These are phyloP conservation scores for Arthrobotrys pseudoclavata DNA, from an alignment of 2,329 filamentous ascomycete genomes.

Conservation along the genomic window DNA sequence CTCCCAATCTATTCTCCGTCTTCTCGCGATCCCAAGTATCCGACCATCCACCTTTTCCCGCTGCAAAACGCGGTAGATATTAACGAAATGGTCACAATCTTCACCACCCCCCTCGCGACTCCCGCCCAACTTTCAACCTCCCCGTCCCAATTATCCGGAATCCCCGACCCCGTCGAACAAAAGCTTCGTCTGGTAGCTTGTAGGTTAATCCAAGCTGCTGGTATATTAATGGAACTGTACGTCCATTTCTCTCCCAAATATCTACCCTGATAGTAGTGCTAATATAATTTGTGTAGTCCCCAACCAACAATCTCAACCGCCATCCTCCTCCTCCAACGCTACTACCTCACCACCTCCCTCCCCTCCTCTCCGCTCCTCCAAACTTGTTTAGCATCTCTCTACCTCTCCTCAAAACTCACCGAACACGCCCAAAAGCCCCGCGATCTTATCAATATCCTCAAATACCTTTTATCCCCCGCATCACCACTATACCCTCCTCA, in stretches of 20 bases:
- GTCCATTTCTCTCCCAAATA: slow-evolving; percentile 72
- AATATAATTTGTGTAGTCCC: no score
- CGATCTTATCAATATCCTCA: slow-evolving; percentile 86
- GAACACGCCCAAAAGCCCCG: slow-evolving; percentile 81
- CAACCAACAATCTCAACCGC: slow-evolving; percentile 62
- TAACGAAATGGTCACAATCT: slow-evolving; percentile 65
- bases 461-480: slow-evolving; percentile 78
- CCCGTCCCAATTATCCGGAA: slow-evolving; percentile 71
- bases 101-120: slow-evolving; percentile 80
- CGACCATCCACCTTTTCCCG: no score
- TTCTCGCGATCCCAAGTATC: not conserved
- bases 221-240: slow-evolving; percentile 83
- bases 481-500: slow-evolving; percentile 69
- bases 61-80: no score
- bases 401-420: slow-evolving; percentile 82
- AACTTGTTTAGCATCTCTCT: slow-evolving; percentile 83
- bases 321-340: slow-evolving; percentile 60
- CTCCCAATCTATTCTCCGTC: no score
- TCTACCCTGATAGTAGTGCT: not conserved
- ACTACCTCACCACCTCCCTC: slow-evolving; percentile 60
- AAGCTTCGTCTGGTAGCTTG: slow-evolving; percentile 79
- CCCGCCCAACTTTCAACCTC: slow-evolving; percentile 76
- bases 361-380: slow-evolving; percentile 71
- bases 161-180: slow-evolving; percentile 79
- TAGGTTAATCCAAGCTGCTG: slow-evolving; percentile 81